These are phyloP conservation scores for Takashimella tepidaria DNA, from an alignment of 1,284 basidiomycete species.

Conservation along the genomic window DNA sequence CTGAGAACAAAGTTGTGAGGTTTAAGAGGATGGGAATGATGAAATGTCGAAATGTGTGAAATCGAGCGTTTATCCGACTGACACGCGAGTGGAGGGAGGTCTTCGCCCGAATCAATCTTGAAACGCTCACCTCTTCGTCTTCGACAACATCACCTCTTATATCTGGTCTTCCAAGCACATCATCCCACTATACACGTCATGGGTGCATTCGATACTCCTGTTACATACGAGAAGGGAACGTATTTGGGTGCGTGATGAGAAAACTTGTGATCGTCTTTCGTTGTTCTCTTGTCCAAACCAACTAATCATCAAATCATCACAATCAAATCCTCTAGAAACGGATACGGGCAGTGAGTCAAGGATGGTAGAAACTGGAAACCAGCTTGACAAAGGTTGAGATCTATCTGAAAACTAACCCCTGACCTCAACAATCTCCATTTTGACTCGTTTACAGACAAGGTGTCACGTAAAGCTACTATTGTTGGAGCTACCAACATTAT, in stretches of 20 bases:
- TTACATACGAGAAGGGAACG: conserved; percentile 41
- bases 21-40: background rate
- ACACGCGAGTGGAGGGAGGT: background rate
- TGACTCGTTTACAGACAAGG: conserved; percentile 57
- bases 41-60: background rate
- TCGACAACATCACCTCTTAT: background rate
- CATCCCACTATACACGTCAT: conserved; percentile 16
- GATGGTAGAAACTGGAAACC: too few species aligned
- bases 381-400: too few species aligned
- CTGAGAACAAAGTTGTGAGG: too few species aligned
- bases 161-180: too few species aligned
- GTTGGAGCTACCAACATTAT: conserved; percentile 95
- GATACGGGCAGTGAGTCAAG: conserved; percentile 41
- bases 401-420: too few species aligned
- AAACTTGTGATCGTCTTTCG: too few species aligned
- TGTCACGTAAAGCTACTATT: conserved; percentile 88
- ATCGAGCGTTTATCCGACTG: background rate
- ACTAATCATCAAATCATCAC: too few species aligned
- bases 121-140: background rate
- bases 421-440: background rate
- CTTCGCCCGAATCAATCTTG: background rate
- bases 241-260: conserved; percentile 41
- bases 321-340: too few species aligned
- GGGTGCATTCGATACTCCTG: conserved; percentile 44
- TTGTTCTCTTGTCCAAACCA: too few species aligned